Conservation (phyloP, 2,329 filamentous ascomycete species). For the Davidsoniella virescens region DNA sequence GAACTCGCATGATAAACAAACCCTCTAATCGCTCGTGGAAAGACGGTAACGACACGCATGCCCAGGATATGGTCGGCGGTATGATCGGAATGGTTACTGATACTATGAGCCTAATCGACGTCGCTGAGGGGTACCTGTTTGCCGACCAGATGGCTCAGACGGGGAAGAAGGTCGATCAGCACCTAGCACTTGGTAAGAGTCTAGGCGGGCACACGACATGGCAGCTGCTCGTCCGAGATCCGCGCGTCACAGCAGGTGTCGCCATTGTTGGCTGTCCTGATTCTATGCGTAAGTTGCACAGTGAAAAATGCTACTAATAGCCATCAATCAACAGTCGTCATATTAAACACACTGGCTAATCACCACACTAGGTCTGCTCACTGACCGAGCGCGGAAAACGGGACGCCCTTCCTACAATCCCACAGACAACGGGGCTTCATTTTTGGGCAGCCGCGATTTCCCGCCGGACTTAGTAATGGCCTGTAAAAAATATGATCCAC, state of each 20-base stretch:
- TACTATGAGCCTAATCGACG: constrained; percentile 56
- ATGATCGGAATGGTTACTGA: constrained; percentile 62
- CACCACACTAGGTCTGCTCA: constrained; percentile 41
- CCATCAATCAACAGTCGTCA: neutral
- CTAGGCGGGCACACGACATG: constrained; percentile 79
- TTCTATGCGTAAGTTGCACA: constrained; percentile 43
- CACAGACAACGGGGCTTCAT: constrained; percentile 39
- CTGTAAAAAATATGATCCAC: constrained; percentile 55
- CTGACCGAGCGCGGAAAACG: constrained; percentile 56
- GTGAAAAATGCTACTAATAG: no score
- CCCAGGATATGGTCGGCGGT: constrained; percentile 77
- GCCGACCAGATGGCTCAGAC: constrained; percentile 24
- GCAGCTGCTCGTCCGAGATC: constrained; percentile 66
- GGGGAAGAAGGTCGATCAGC: constrained; percentile 33
- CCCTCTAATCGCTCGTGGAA: constrained; percentile 61
- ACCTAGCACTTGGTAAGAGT: constrained; percentile 68
- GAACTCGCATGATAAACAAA: constrained; percentile 49
- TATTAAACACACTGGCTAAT: neutral
- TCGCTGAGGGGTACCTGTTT: constrained; percentile 61
- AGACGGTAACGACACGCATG: constrained; percentile 63
- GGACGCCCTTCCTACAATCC: constrained; percentile 45
- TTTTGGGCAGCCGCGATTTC: constrained; percentile 66
- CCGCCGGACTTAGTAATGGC: constrained; percentile 49
- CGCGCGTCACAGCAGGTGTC: constrained; percentile 61
- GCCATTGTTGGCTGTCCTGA: constrained; percentile 82